Evolutionary conservation across 2,329 filamentous ascomycete species (phyloP), one percentile per base, ranked within the genome.

Genomic region (Fusarium albidum): DNA sequence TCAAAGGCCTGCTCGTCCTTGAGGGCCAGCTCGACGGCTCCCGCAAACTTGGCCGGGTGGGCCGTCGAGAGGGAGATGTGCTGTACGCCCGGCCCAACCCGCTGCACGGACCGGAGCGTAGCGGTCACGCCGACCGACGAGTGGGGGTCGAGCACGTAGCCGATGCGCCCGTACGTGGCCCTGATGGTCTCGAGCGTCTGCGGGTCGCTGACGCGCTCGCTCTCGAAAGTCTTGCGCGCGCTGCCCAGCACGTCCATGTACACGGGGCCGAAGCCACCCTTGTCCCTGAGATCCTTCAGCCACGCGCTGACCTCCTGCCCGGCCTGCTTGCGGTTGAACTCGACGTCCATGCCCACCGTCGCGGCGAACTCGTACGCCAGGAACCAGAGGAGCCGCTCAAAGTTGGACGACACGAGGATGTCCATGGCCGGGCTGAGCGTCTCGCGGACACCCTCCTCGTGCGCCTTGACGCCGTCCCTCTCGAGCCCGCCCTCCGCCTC

Each of bases 401-500:
- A 98, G 79, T 99, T 99, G 72, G 90, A 95, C 18, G 90, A 94
- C 11, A 98, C 93, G 4, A 98, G 81, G 62, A 98, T 98, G 73
- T 99, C 95, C 95, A 99, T 98, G 38, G 95, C 95, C 0, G 95
- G 95, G 65, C 89, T 92, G 44, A 96, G 83, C 0, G 95, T 99
- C 77, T 96, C 93, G 77, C 92, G 93, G 57, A 94, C 92, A 31
- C 90, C 91, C 37, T 86, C 84, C 63, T 85, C 79, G 27, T 92
- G 86, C 8, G 86, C 86, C 65, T 83, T 81, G 41, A 75, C 79
- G 6, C 85, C 85, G 57, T 89, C 82, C 7, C 84, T 78, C 9
- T 82, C 73, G 34, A 93, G 84, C 21, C 89, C 89, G 31, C 84
- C 84, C 60, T 84, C 78, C 1, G 85, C 83, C 43, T 82, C 80